These are phyloP conservation scores for Diaporthe longicolla DNA, from an alignment of 2,329 filamentous ascomycete species.

Conservation along the genomic window DNA sequence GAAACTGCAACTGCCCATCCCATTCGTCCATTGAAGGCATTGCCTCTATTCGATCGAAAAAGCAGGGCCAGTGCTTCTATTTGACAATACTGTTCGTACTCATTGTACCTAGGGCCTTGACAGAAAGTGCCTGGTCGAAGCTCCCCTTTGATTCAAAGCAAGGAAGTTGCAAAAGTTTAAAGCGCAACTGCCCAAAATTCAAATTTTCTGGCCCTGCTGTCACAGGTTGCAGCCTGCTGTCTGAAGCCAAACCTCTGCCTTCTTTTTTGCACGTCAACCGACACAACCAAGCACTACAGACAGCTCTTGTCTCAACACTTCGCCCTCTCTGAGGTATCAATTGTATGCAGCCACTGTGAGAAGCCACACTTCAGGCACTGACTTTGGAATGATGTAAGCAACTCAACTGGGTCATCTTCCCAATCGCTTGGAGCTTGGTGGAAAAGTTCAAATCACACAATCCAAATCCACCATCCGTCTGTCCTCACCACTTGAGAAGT, in stretches of 20 bases:
- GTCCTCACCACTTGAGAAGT: background rate
- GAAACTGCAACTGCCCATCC: background rate
- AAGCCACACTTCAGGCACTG: background rate
- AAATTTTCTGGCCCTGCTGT: too few species aligned
- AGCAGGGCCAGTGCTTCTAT: background rate
- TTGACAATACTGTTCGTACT: background rate
- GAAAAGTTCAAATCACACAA: background rate
- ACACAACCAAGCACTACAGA: background rate
- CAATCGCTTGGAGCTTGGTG: too few species aligned
- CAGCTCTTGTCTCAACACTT: background rate
- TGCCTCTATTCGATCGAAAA: background rate
- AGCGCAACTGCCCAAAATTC: background rate
- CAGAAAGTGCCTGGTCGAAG: too few species aligned
- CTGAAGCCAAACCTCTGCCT: background rate
- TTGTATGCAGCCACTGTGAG: background rate
- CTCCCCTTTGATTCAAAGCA: background rate
- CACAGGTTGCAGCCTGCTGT: background rate
- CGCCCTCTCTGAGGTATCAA: background rate
- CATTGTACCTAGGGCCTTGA: too few species aligned
- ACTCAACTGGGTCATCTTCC: background rate
- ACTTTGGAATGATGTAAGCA: background rate
- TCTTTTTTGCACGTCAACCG: background rate
- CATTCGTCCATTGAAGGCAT: background rate
- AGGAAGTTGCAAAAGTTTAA: background rate
- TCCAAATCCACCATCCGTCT: background rate